Evolutionary conservation across 225 moss, liverwort and hornwort genomes (phyloP).

Genomic region (Ulota crispa): DNA sequence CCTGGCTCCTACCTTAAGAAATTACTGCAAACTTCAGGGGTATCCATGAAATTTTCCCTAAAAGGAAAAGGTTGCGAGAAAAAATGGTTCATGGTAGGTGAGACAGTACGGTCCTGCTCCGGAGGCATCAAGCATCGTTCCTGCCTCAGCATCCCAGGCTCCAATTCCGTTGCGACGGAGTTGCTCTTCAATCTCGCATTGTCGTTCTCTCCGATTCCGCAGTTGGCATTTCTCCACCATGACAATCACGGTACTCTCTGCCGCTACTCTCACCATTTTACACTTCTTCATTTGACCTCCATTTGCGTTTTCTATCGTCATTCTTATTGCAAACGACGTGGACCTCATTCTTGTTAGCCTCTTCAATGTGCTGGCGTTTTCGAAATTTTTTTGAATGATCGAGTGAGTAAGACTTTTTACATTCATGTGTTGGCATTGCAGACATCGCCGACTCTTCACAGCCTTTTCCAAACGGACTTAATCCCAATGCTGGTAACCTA

Average conservation of each 20-base stretch:
- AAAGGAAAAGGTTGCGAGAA: no score
- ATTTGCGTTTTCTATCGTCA: background rate
- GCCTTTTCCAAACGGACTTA: background rate
- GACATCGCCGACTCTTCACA: background rate
- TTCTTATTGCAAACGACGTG: background rate
- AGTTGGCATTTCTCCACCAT: background rate
- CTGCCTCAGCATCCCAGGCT: no score
- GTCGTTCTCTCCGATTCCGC: background rate
- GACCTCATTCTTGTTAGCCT: background rate
- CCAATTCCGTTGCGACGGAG: no score
- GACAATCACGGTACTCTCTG: constrained; percentile 11
- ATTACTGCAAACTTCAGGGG: no score
- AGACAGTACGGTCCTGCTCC: no score
- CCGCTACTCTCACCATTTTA: background rate
- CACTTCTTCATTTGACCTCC: background rate
- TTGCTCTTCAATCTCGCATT: background rate
- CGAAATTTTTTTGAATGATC: background rate
- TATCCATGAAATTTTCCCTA: no score
- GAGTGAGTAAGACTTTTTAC: background rate
- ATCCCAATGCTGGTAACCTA: background rate
- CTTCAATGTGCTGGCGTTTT: background rate
- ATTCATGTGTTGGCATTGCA: background rate
- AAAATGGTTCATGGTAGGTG: no score
- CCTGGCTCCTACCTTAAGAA: no score
- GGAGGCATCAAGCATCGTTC: no score